phyloP scores from a whole-genome alignment of 768 basidiomycete genomes.

The Naganishia onofrii region DNA sequence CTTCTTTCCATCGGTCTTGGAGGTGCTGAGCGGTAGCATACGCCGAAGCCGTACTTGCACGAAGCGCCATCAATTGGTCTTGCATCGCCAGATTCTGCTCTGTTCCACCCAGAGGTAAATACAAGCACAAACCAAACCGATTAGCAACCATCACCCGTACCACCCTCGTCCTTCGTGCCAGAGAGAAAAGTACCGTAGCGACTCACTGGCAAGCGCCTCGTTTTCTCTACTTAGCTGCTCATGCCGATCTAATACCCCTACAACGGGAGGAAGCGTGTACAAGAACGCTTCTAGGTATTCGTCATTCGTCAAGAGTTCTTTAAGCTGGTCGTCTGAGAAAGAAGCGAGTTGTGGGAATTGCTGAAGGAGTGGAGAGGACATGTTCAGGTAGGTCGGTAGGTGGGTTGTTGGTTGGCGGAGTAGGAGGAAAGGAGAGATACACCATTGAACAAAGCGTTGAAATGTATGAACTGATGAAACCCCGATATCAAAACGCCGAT shows the following conservation, averaged over 20 bases:
- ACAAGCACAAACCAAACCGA: no score
- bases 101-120: constrained; percentile 45
- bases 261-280: constrained; percentile 71
- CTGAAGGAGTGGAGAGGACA: constrained; percentile 41
- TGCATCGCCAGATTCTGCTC: constrained; percentile 74
- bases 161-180: no score
- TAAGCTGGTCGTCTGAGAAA: constrained; percentile 64
- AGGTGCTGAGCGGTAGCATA: constrained; percentile 81
- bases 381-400: not conserved
- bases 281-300: constrained; percentile 83
- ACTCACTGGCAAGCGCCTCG: constrained; percentile 77
- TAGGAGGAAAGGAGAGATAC: not conserved
- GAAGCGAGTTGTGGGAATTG: constrained; percentile 46
- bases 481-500: not conserved
- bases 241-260: constrained; percentile 70
- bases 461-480: no score
- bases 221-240: constrained; percentile 78
- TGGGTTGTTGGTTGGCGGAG: not conserved
- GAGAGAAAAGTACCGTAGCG: not conserved
- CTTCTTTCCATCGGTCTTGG: constrained; percentile 77
- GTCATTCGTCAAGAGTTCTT: constrained; percentile 78
- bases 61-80: constrained; percentile 68
- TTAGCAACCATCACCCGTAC: no score
- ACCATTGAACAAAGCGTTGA: no score
- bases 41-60: constrained; percentile 77